A percentile compares a stretch with the other conserved stretches of the same genome.
These are phyloP conservation scores for Adenanthera pavonina DNA, from an alignment of 306 rosid genomes.

Conservation along the genomic window DNA sequence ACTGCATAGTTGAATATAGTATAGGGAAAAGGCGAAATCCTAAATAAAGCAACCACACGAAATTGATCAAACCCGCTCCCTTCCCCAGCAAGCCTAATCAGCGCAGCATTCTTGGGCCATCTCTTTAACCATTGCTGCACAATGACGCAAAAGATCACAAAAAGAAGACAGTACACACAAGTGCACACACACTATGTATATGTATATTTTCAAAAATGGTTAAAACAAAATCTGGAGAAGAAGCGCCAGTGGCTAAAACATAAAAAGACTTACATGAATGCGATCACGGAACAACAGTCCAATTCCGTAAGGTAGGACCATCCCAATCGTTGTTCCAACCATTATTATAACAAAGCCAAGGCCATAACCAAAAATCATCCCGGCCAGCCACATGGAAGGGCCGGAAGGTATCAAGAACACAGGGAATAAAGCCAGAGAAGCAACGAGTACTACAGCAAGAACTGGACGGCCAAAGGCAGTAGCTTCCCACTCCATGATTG, in stretches of 20 bases:
- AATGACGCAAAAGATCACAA: slow-evolving; percentile 36
- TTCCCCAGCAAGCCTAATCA: slow-evolving; percentile 94
- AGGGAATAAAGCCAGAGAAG: slow-evolving; percentile 92
- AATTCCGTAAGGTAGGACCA: slow-evolving; percentile 91
- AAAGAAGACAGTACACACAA: background rate
- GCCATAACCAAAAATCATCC: slow-evolving; percentile 98
- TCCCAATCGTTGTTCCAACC: slow-evolving; percentile 97
- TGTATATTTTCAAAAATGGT: background rate
- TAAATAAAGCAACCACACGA: slow-evolving; percentile 84
- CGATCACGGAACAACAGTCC: slow-evolving; percentile 85
- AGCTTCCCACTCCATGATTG: slow-evolving; percentile 96
- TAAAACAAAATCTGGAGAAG: background rate
- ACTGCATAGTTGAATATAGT: slow-evolving; percentile 96
- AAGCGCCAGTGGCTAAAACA: background rate
- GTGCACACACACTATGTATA: background rate
- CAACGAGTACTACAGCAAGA: slow-evolving; percentile 84
- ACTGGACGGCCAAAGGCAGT: slow-evolving; percentile 96
- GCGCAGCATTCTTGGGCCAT: slow-evolving; percentile 91
- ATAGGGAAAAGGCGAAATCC: slow-evolving; percentile 97
- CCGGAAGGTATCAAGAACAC: slow-evolving; percentile 88
- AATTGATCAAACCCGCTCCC: slow-evolving; percentile 94
- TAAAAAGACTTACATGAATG: slow-evolving; percentile 76
- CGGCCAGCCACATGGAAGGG: slow-evolving; percentile 99
- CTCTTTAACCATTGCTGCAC: slow-evolving; percentile 88
- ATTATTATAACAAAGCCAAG: slow-evolving; percentile 89